Evolutionary conservation across 495 filamentous ascomycete genomes (phyloP).

Genomic region (Penicillium tannophilum): DNA sequence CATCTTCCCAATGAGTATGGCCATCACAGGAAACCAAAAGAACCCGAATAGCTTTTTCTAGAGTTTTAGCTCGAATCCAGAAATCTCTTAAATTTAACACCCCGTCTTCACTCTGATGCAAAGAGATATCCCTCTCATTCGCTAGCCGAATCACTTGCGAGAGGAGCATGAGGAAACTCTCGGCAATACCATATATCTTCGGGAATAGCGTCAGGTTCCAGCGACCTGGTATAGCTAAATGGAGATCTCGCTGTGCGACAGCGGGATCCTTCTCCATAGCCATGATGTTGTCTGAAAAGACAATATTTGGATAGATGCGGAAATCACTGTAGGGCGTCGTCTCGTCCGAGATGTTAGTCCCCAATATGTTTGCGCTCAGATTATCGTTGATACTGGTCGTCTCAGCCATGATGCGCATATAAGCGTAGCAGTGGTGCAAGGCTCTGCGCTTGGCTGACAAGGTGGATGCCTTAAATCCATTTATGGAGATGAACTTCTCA

Average conservation of each 20-base stretch:
- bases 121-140: conserved; percentile 27
- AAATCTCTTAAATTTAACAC: conserved; percentile 19
- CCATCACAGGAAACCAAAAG: conserved; percentile 1
- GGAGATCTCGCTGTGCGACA: conserved; percentile 25
- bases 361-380: not conserved
- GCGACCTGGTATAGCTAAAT: conserved; percentile 25
- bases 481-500: conserved; percentile 21
- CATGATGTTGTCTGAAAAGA: conserved; percentile 20
- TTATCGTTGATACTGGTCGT: conserved; percentile 21
- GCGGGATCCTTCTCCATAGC: conserved; percentile 24
- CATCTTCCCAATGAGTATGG: not conserved
- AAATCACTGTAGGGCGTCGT: conserved; percentile 13
- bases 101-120: conserved; percentile 1
- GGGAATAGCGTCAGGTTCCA: conserved; percentile 27
- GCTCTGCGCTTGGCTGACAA: conserved; percentile 24
- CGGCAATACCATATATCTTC: conserved; percentile 25
- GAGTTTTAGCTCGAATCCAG: conserved; percentile 22
- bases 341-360: not conserved
- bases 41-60: conserved; percentile 22
- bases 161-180: conserved; percentile 26
- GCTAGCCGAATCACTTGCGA: conserved; percentile 28
- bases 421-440: conserved; percentile 28
- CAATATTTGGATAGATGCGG: conserved; percentile 15
- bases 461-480: conserved; percentile 17
- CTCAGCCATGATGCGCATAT: conserved; percentile 31